Conservation (phyloP, 805 yeast species). For the Ogataea angusta region DNA sequence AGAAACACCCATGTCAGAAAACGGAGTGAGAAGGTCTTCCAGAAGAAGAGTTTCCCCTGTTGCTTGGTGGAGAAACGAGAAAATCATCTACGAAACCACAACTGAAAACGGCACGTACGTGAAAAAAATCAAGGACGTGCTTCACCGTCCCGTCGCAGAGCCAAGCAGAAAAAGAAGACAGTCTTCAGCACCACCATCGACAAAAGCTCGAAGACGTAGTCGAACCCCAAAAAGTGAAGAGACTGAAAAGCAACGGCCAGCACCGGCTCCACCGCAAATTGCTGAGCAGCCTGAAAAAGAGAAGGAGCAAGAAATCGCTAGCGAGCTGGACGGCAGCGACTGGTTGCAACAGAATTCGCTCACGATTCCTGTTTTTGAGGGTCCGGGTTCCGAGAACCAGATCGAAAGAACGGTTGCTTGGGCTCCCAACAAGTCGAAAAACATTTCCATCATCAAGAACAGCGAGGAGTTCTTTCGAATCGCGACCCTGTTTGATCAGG, state of each 20-base stretch:
- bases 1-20: not conserved
- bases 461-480: conserved; percentile 55
- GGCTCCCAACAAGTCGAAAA: conserved; percentile 55
- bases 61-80: conserved; percentile 83
- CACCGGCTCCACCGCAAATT: not conserved
- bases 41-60: conserved; percentile 68
- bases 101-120: conserved; percentile 47
- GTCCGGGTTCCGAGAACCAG: conserved; percentile 46
- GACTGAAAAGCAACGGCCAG: conserved; percentile 22
- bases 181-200: conserved; percentile 12
- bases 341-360: conserved; percentile 47
- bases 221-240: conserved; percentile 14
- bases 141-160: conserved; percentile 44
- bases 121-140: conserved; percentile 56
- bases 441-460: conserved; percentile 37
- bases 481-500: conserved; percentile 61
- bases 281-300: conserved; percentile 31
- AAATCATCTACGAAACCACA: conserved; percentile 52
- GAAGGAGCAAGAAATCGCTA: conserved; percentile 37
- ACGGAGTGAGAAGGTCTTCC: conserved; percentile 49
- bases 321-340: conserved; percentile 42
- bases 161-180: conserved; percentile 14
- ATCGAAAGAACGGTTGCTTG: conserved; percentile 54
- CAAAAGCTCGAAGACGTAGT: conserved; percentile 17
- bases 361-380: conserved; percentile 47